Base-by-base conservation (phyloP, 163 green algal species). In the Coccomyxa subellipsoidea region DNA sequence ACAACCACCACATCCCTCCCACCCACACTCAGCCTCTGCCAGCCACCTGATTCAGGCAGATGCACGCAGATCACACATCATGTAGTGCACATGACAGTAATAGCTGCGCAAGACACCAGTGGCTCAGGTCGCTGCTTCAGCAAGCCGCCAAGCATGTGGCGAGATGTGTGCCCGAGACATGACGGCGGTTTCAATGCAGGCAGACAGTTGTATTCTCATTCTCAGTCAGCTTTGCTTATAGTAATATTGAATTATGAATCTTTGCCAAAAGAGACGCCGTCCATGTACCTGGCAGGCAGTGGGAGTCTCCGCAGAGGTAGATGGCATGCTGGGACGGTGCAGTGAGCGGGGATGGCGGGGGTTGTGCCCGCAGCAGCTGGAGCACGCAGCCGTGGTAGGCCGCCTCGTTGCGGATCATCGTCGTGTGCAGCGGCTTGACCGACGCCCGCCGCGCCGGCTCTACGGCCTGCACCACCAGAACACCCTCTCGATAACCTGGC, bases 401-500 rank as follows among this genome's bases (percentile, higher is more conserved):
- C 7, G 91, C 91, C 84, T 97, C 93, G 72, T 96, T 97, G 25
- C 93, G 86, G 75, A 97, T 90, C 27, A 91, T 76, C 0, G 93
- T 97, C 21, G 77, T 88, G 87, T 95, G 92, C 38, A 95, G 87
- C 47, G 90, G 81, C 34, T 82, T 82, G 2, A 32, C 15, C 0
- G 87, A 93, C 23, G 89, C 85, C 7, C 35, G 38, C 32, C 69
- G 71, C 0, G 88, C 83, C 7, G 80, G 75, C 18, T 93, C 81
- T 40, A 93, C 69, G 21, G 31, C 47, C 47, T 59, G 47, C 47
- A 12, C 21, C 47, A 59, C 15, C 23, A 18, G 5, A 18, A 59
- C 47, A 59, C 47, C 47, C 21, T n/a, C n/a, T n/a, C n/a, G n/a
- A n/a, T n/a, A n/a, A n/a, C n/a, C n/a, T n/a, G n/a, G n/a, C n/a